These are phyloP conservation scores for Tritrichomonas musculus DNA, from an alignment of 208 protist species.

Conservation along the genomic window DNA sequence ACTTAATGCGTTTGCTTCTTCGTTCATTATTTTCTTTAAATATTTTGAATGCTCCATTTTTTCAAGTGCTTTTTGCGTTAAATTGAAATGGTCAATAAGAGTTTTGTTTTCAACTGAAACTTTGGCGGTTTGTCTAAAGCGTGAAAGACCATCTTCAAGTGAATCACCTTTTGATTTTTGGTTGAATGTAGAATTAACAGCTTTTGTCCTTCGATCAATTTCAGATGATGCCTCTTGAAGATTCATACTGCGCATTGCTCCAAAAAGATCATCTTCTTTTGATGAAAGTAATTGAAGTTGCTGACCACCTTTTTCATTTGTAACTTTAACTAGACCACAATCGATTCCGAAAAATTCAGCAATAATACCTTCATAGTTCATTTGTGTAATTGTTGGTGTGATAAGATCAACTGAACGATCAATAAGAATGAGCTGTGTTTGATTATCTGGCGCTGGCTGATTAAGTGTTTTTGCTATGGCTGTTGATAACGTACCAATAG, in stretches of 20 bases:
- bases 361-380: constrained; percentile 25
- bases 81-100: background rate
- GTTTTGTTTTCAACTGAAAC: background rate
- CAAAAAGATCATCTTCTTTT: background rate
- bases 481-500: background rate
- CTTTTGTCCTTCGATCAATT: background rate
- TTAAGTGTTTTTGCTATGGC: background rate
- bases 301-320: background rate
- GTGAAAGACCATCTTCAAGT: background rate
- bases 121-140: background rate
- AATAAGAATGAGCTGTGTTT: background rate
- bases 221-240: background rate
- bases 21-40: background rate
- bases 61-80: background rate
- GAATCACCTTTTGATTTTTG: background rate
- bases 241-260: background rate
- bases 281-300: background rate
- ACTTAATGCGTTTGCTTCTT: background rate
- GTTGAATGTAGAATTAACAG: background rate
- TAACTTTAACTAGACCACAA: background rate
- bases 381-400: constrained; percentile 15
- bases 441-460: background rate
- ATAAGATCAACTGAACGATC: background rate
- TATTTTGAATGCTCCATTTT: background rate
- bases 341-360: constrained; percentile 24